Evolutionary conservation across 1,139 yeast genomes (phyloP).

Genomic region (Sugiyamaella grinbergsii): DNA sequence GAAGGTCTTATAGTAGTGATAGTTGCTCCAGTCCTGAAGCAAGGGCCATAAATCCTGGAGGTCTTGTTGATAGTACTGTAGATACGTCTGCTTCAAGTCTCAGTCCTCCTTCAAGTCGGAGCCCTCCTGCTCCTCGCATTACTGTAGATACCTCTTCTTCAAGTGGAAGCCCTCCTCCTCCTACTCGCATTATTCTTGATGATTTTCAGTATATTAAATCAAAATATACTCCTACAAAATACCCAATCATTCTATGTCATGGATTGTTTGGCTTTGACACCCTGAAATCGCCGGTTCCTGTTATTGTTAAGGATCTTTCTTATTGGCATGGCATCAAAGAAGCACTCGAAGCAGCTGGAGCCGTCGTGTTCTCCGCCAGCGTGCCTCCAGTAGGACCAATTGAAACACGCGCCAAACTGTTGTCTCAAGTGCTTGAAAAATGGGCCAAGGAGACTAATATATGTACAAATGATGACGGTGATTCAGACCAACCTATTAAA

Average conservation of each 20-base stretch:
- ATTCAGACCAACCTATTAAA: constrained; percentile 17
- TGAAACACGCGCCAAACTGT: constrained; percentile 62
- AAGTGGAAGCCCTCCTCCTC: constrained; percentile 12
- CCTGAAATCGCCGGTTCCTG: constrained; percentile 52
- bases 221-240: constrained; percentile 47
- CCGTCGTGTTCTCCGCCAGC: constrained; percentile 67
- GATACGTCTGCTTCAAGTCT: not conserved
- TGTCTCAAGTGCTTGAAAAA: constrained; percentile 55
- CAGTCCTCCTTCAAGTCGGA: not conserved
- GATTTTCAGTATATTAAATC: constrained; percentile 30
- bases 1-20: no score
- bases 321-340: constrained; percentile 83
- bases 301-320: constrained; percentile 49
- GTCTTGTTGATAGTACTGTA: no score
- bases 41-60: no score
- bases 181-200: constrained; percentile 18
- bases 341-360: constrained; percentile 61
- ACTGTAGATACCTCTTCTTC: not conserved
- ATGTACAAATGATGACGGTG: constrained; percentile 24
- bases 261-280: constrained; percentile 80
- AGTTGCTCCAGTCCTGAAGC: no score
- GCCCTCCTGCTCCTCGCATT: no score
- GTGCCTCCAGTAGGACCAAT: constrained; percentile 86
- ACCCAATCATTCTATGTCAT: constrained; percentile 80
- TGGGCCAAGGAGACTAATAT: constrained; percentile 40